Percentiles rank a stretch among this genome's conserved stretches.
phyloP scores from a whole-genome alignment of 345 rosid species.

The Eucalyptus regnans region DNA sequence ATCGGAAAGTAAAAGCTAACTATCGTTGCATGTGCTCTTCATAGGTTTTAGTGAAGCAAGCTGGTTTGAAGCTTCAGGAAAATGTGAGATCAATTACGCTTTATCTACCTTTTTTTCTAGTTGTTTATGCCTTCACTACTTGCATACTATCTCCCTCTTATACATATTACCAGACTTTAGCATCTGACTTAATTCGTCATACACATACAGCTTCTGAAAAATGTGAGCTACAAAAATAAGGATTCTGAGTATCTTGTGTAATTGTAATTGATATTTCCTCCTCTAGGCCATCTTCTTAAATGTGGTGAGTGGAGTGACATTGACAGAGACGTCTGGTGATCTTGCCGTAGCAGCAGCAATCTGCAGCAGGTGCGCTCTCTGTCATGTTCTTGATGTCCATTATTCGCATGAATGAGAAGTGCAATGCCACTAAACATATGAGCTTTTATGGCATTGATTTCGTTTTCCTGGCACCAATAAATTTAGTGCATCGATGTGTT shows the following conservation, averaged over 20 bases:
- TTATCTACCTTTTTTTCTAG: background rate
- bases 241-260: background rate
- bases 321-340: conserved; percentile 87
- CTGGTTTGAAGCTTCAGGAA: conserved; percentile 81
- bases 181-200: background rate
- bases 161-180: background rate
- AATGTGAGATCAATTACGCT: conserved; percentile 23
- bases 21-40: background rate
- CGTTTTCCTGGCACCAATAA: background rate
- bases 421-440: background rate
- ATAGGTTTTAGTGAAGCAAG: conserved; percentile 94
- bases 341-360: conserved; percentile 95
- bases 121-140: background rate
- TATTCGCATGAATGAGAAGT: background rate
- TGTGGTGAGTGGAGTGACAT: conserved; percentile 67
- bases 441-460: background rate
- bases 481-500: background rate
- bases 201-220: background rate
- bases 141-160: background rate
- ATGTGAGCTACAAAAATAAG: background rate
- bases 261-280: background rate
- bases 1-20: background rate
- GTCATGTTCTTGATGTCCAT: background rate
- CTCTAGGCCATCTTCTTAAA: conserved; percentile 64
- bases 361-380: conserved; percentile 62